These are phyloP conservation scores for Scutellaria barbata DNA, from an alignment of 257 asterid species.

Conservation along the genomic window DNA sequence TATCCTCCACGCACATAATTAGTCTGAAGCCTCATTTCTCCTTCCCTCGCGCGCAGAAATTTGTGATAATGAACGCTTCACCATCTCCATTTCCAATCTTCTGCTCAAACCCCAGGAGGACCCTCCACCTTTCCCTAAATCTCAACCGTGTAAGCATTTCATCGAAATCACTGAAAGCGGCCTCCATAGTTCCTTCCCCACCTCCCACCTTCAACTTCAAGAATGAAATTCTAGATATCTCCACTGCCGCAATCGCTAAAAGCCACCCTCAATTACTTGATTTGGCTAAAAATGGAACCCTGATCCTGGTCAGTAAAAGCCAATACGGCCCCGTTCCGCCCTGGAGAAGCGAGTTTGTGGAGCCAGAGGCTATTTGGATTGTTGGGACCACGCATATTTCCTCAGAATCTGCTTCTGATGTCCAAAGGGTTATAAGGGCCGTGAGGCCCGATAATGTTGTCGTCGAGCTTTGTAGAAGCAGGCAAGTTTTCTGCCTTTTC, in stretches of 20 bases:
- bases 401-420: conserved; percentile 57
- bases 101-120: neutral
- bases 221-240: conserved; percentile 51
- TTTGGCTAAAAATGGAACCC: conserved; percentile 68
- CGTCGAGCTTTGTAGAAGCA: conserved; percentile 95
- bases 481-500: conserved; percentile 54
- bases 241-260: conserved; percentile 59
- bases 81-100: conserved; percentile 43
- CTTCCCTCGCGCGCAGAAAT: neutral
- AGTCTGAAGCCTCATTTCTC: neutral
- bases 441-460: conserved; percentile 83
- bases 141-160: neutral
- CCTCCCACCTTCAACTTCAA: conserved; percentile 74
- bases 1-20: too few species aligned
- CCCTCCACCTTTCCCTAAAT: conserved; percentile 29
- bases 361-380: conserved; percentile 84
- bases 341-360: conserved; percentile 83
- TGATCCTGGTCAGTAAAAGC: conserved; percentile 60
- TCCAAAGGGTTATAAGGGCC: conserved; percentile 71
- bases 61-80: conserved; percentile 43
- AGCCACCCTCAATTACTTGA: conserved; percentile 72
- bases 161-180: conserved; percentile 32
- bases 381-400: conserved; percentile 84
- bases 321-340: conserved; percentile 84
- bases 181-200: conserved; percentile 64